phyloP scores from a whole-genome alignment of 495 filamentous ascomycete species.

The Chaetomium fimeti region DNA sequence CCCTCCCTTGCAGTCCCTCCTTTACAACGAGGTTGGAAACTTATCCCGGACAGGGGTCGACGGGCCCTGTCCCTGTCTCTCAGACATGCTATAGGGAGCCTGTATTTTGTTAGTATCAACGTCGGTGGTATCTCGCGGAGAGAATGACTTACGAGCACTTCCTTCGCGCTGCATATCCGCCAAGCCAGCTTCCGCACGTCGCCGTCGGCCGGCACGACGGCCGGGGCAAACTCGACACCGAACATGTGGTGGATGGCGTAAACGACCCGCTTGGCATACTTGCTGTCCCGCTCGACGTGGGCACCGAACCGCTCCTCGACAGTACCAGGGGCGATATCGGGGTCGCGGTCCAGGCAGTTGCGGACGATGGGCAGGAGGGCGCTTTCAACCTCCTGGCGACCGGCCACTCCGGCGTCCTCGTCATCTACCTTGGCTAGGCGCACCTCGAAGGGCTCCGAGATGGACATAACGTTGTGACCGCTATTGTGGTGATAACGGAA shows the following conservation, averaged over 20 bases:
- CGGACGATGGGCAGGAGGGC: conserved; percentile 77
- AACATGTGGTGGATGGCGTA: conserved; percentile 98
- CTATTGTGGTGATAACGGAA: conserved; percentile 96
- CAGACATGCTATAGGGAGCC: conserved; percentile 67
- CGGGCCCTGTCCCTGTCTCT: conserved; percentile 53
- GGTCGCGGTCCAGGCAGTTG: conserved; percentile 90
- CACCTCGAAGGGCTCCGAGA: conserved; percentile 91
- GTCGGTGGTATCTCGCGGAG: too few relatives aligned
- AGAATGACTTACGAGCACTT: conserved; percentile 71
- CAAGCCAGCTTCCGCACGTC: conserved; percentile 88
- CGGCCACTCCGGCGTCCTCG: conserved; percentile 57
- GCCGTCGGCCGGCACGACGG: conserved; percentile 90
- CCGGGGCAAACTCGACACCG: conserved; percentile 89
- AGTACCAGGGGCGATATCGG: conserved; percentile 81
- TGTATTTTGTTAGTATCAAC: conserved; percentile 31
- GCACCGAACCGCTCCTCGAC: conserved; percentile 79
- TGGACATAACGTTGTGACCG: conserved; percentile 93
- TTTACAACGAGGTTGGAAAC: conserved; percentile 28
- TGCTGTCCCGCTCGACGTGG: conserved; percentile 78
- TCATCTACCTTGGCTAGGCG: conserved; percentile 74
- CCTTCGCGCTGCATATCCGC: conserved; percentile 93
- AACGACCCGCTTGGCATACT: conserved; percentile 83
- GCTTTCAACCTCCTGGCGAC: conserved; percentile 59
- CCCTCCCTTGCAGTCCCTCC: neutral
- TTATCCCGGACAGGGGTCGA: conserved; percentile 53